Conservation (phyloP, 2,329 filamentous ascomycete species). For the Aspergillus sp. region DNA sequence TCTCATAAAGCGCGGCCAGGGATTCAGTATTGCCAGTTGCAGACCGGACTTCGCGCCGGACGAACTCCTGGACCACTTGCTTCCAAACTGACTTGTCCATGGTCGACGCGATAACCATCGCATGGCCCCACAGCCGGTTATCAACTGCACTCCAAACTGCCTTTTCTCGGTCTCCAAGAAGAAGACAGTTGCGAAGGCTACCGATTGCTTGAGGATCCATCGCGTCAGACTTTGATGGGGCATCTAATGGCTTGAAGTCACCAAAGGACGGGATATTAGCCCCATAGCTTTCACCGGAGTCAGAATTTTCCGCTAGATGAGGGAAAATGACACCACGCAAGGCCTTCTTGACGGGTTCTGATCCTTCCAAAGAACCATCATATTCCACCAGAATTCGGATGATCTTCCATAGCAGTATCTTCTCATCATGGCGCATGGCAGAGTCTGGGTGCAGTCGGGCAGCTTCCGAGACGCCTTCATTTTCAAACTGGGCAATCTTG, state of each 20-base stretch:
- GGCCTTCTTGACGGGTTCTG: constrained; percentile 66
- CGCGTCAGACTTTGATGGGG: constrained; percentile 57
- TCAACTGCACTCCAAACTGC: constrained; percentile 93
- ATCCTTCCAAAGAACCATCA: constrained; percentile 78
- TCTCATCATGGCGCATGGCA: constrained; percentile 71
- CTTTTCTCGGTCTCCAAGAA: constrained; percentile 81
- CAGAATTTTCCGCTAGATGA: constrained; percentile 36
- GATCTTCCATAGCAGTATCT: constrained; percentile 82
- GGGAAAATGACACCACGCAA: constrained; percentile 73
- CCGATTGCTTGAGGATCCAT: constrained; percentile 68
- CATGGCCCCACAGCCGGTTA: constrained; percentile 92
- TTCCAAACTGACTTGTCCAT: constrained; percentile 75
- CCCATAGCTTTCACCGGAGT: constrained; percentile 24
- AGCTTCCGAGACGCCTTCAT: constrained; percentile 43
- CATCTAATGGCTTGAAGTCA: constrained; percentile 35
- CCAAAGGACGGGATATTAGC: constrained; percentile 26
- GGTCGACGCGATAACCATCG: constrained; percentile 84
- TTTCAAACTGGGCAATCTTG: constrained; percentile 73
- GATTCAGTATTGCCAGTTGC: constrained; percentile 78
- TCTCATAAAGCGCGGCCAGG: constrained; percentile 85
- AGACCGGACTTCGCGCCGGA: constrained; percentile 88
- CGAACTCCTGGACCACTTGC: constrained; percentile 91
- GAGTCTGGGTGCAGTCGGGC: constrained; percentile 49
- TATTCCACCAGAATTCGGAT: constrained; percentile 77
- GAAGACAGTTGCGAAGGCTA: constrained; percentile 68